Conservation (phyloP, 768 basidiomycete species). For the Psilocybe sp. region DNA sequence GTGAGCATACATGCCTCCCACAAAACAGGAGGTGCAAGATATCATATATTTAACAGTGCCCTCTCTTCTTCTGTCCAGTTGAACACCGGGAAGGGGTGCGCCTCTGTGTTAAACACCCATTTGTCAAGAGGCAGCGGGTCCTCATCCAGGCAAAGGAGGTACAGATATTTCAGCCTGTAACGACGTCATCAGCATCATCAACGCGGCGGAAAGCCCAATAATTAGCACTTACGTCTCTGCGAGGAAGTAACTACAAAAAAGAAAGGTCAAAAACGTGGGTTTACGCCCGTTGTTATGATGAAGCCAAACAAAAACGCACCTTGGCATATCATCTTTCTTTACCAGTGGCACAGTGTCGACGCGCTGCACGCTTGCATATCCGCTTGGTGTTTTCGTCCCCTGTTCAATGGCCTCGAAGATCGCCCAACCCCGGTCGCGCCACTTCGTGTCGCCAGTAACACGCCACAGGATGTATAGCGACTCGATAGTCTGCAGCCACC, state of each 20-base stretch:
- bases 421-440: conserved; percentile 71
- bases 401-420: conserved; percentile 67
- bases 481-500: conserved; percentile 56
- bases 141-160: conserved; percentile 64
- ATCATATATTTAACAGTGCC: conserved; percentile 28
- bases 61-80: conserved; percentile 57
- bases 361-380: conserved; percentile 57
- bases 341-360: conserved; percentile 42
- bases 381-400: conserved; percentile 52
- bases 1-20: neutral
- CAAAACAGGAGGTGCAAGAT: neutral
- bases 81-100: conserved; percentile 76
- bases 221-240: conserved; percentile 41
- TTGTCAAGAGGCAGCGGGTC: conserved; percentile 55
- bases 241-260: conserved; percentile 40
- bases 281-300: neutral
- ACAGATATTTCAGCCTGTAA: conserved; percentile 66
- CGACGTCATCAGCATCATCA: conserved; percentile 3
- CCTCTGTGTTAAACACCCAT: conserved; percentile 69
- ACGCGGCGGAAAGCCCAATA: neutral
- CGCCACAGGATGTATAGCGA: conserved; percentile 72
- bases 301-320: conserved; percentile 37
- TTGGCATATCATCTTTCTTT: conserved; percentile 66
- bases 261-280: neutral
- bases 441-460: conserved; percentile 60